phyloP scores from a whole-genome alignment of 176 grass and related monocot species.

The Poa annua region DNA sequence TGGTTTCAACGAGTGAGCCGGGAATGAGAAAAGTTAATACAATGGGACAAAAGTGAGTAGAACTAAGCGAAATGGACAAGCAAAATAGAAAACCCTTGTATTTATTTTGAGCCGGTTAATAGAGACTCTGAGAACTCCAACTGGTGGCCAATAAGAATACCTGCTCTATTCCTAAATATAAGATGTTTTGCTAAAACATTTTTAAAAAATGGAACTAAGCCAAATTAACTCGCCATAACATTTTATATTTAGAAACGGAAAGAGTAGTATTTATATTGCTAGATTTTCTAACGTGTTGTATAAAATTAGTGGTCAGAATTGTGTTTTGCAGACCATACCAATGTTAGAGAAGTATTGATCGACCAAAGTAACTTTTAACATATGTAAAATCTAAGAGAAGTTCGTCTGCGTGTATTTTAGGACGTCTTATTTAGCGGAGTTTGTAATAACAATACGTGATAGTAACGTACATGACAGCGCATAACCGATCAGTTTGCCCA shows the following conservation, averaged over 20 bases:
- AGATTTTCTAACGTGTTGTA: background rate
- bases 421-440: background rate
- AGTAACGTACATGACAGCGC: background rate
- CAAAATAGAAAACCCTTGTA: too few relatives aligned
- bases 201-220: too few relatives aligned
- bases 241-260: background rate
- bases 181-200: too few relatives aligned
- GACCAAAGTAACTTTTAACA: background rate
- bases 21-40: too few relatives aligned
- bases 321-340: constrained; percentile 4
- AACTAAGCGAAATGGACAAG: too few relatives aligned
- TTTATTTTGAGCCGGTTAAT: too few relatives aligned
- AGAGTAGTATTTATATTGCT: background rate
- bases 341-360: background rate
- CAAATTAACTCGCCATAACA: too few relatives aligned
- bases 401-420: background rate
- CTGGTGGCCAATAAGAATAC: too few relatives aligned
- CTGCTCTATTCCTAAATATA: too few relatives aligned
- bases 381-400: background rate
- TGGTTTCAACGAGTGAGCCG: too few relatives aligned
- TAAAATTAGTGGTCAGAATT: background rate
- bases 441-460: background rate
- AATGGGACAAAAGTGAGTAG: too few relatives aligned
- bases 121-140: too few relatives aligned
- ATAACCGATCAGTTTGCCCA: background rate